These are phyloP conservation scores for Mycena venus DNA, from an alignment of 768 basidiomycete genomes.

Conservation along the genomic window DNA sequence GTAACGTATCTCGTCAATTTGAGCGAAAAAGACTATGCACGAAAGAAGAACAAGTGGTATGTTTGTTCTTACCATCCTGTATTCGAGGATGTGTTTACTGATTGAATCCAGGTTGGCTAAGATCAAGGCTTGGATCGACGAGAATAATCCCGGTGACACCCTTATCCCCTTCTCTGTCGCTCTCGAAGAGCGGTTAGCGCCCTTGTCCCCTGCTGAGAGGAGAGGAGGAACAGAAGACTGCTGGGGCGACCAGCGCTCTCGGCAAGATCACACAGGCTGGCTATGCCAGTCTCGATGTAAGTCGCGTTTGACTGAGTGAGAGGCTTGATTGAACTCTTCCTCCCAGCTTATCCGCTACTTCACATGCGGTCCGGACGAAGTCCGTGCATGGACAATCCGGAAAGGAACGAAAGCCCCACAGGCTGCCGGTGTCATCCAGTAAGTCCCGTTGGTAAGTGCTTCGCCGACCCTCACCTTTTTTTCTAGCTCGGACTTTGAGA, in stretches of 20 bases:
- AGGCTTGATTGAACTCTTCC: not conserved
- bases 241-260: slow-evolving; percentile 82
- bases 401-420: slow-evolving; percentile 95
- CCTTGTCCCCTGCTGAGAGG: slow-evolving; percentile 75
- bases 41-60: slow-evolving; percentile 99
- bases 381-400: slow-evolving; percentile 98
- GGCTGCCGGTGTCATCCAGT: slow-evolving; percentile 99
- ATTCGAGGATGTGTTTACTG: not conserved
- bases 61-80: slow-evolving; percentile 7
- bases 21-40: slow-evolving; percentile 92
- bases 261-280: slow-evolving; percentile 97
- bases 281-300: slow-evolving; percentile 86
- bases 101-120: slow-evolving; percentile 79
- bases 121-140: slow-evolving; percentile 98
- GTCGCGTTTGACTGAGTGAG: slow-evolving; percentile 38
- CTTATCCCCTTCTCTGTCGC: slow-evolving; percentile 98
- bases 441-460: slow-evolving; percentile 44
- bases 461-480: not conserved
- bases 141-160: slow-evolving; percentile 94
- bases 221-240: slow-evolving; percentile 81
- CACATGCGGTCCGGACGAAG: slow-evolving; percentile 97
- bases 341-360: slow-evolving; percentile 94
- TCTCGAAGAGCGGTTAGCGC: slow-evolving; percentile 89
- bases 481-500: slow-evolving; percentile 92
- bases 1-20: slow-evolving; percentile 99